Percentiles rank a stretch among this genome's conserved stretches.
These are phyloP conservation scores for Bretschneidera sinensis DNA, from an alignment of 345 rosid genomes.

Conservation along the genomic window DNA sequence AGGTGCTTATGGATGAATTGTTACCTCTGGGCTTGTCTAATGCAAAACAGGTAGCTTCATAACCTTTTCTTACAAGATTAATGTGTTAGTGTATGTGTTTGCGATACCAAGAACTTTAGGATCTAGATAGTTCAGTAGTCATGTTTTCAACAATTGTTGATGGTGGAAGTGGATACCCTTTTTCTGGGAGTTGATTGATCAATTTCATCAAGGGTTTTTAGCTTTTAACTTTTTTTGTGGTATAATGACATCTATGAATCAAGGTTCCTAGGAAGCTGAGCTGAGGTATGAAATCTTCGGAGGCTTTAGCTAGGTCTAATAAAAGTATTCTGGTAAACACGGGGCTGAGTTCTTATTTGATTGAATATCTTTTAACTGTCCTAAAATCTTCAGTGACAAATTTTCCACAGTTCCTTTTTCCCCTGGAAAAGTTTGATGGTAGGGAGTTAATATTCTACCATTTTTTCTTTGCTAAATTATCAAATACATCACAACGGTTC, in stretches of 20 bases:
- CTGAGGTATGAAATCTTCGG: no score
- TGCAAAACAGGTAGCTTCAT: constrained; percentile 52
- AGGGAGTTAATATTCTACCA: not conserved
- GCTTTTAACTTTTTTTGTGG: no score
- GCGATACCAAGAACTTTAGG: not conserved
- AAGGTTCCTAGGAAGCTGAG: not conserved
- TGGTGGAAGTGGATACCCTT: not conserved
- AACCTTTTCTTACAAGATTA: not conserved
- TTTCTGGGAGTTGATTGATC: not conserved
- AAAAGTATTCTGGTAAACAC: not conserved
- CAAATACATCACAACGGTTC: not conserved
- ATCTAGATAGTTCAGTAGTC: not conserved
- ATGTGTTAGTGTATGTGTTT: not conserved
- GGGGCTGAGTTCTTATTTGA: not conserved
- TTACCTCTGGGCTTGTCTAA: constrained; percentile 65
- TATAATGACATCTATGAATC: no score
- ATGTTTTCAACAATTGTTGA: not conserved
- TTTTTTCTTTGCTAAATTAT: not conserved
- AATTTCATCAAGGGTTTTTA: not conserved
- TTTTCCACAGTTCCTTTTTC: not conserved
- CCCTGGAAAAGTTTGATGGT: not conserved
- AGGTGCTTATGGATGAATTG: constrained; percentile 66
- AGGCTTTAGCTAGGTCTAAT: no score
- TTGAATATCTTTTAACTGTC: no score
- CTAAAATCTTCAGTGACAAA: not conserved